Conservation (phyloP, 2,329 filamentous ascomycete genomes). For the Trichoderma semiorbis region DNA sequence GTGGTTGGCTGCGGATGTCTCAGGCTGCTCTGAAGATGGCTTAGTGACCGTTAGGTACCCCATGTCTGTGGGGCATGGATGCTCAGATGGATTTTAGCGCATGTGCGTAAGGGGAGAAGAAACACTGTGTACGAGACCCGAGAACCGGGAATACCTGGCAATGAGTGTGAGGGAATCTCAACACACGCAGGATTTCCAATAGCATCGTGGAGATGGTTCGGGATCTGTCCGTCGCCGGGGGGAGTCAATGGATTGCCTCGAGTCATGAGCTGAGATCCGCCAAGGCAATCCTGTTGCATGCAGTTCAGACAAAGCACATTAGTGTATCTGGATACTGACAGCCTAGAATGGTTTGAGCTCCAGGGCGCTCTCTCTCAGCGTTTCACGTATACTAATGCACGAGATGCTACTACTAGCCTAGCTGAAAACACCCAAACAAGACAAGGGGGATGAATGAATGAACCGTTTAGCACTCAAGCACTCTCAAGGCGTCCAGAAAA, state of each 20-base stretch:
- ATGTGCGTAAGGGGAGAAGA: background rate
- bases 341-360: background rate
- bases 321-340: background rate
- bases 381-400: no score
- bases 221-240: background rate
- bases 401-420: background rate
- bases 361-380: background rate
- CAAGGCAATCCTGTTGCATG: background rate
- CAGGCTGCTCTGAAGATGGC: background rate
- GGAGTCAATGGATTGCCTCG: background rate
- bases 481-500: background rate
- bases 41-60: slow-evolving; percentile 11
- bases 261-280: background rate
- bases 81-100: background rate
- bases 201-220: background rate
- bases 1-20: background rate
- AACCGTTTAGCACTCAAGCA: background rate
- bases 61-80: background rate
- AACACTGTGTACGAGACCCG: background rate
- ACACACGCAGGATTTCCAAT: background rate
- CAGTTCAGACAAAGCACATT: background rate
- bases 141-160: background rate
- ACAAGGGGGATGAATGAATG: background rate
- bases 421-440: background rate
- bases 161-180: background rate